Evolutionary conservation across 306 rosid species (phyloP), one percentile per base, ranked within the genome.

Genomic region (Alnus rubra): DNA sequence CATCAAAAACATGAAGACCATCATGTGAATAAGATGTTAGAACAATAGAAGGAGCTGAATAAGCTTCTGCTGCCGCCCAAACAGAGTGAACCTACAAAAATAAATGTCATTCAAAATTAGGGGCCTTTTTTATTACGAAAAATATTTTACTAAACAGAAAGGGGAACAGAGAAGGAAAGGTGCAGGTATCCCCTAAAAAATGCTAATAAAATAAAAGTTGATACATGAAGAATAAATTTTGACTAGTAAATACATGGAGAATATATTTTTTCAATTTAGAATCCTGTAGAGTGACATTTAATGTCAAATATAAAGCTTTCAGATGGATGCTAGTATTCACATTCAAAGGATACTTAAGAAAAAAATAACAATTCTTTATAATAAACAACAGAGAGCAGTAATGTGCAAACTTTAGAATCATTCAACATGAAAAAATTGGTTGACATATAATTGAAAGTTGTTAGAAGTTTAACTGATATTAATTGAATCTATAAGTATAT

Each of bases 61-160:
- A 96, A 78, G 99, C 99, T 84, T 96, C 99, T 76, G 99, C 99
- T 74, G 99, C 99, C 39, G 99, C 99, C 99, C 99, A 96, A 69
- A 96, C 99, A n/a, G 96, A 90, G 78, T 96, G 99, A 83, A 96
- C 92, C 99, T 96, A 84, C 77, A 79, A 76, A 83, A 82, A 28
- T 23, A 51, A 73, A 2, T 13, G 68, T 15, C 39, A 42, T 5
- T 62, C 44, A 31, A 62, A 62, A n/a, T 62, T 10, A 33, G 18
- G 1, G 69, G n/a, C 44, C 44, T 31, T 31, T 9, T 3, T 37
- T 39, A 67, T 39, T 45, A 67, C 16, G 51, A 68, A 68, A 68
- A 42, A 68, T 7, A n/a, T 9, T n/a, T 39, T 0, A 42, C 1
- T 15, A 2, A 42, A 42, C n/a, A 42, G 51, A 42, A n/a, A 64